phyloP scores from a whole-genome alignment of 2,329 filamentous ascomycete genomes.

The Cladosporium colombiae region DNA sequence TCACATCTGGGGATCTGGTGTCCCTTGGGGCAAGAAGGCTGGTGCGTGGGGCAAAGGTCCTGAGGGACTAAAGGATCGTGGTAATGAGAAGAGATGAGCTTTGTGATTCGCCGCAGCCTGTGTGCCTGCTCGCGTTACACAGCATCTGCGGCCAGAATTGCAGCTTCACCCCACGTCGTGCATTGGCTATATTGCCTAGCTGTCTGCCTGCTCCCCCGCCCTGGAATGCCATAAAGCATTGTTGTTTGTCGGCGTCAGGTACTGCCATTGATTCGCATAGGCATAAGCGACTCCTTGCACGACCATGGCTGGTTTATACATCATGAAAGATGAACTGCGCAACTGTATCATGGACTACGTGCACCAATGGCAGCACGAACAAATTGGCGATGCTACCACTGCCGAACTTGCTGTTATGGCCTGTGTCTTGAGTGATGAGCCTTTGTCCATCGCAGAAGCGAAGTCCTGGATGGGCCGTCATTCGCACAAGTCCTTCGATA shows the following conservation, averaged over 20 bases:
- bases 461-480: not conserved
- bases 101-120: not conserved
- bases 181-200: not conserved
- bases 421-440: not conserved
- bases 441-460: not conserved
- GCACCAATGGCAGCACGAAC: not conserved
- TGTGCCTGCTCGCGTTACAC: conserved; percentile 10
- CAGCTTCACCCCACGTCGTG: not conserved
- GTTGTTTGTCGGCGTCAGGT: not conserved
- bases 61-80: conserved; percentile 47
- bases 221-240: not conserved
- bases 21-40: conserved; percentile 55
- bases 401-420: not conserved
- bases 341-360: not conserved
- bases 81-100: conserved; percentile 34
- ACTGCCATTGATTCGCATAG: not conserved
- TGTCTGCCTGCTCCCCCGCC: not conserved
- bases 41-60: conserved; percentile 55
- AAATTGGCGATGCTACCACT: not conserved
- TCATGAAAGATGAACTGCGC: not conserved
- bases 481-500: not conserved
- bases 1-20: conserved; percentile 55
- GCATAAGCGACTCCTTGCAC: not conserved
- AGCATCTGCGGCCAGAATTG: not conserved
- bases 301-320: not conserved